phyloP scores from a whole-genome alignment of 768 basidiomycete species.

The Pulveroboletus sp. region DNA sequence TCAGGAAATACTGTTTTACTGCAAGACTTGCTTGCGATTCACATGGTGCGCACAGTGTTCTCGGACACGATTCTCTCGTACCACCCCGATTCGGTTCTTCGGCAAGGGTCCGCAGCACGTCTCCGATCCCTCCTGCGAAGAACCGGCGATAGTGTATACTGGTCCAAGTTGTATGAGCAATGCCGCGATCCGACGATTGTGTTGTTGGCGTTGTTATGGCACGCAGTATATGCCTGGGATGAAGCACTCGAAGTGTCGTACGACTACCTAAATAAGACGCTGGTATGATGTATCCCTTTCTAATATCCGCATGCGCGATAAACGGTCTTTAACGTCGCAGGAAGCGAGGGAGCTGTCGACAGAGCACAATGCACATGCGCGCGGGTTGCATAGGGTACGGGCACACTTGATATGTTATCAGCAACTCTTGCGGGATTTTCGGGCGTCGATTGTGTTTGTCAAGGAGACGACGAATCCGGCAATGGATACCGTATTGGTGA shows the following conservation, averaged over 20 bases:
- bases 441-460: no score
- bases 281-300: not conserved
- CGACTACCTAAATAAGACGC: not conserved
- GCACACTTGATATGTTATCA: no score
- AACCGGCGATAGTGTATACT: conserved; percentile 6
- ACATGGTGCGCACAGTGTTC: conserved; percentile 38
- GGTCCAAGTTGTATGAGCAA: conserved; percentile 3
- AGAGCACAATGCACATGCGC: no score
- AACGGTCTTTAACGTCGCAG: no score
- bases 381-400: no score
- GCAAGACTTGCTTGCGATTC: conserved; percentile 45
- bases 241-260: conserved; percentile 44
- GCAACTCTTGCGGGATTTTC: no score
- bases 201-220: conserved; percentile 48
- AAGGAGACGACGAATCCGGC: no score
- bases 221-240: conserved; percentile 55
- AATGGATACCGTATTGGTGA: no score
- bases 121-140: conserved; percentile 9
- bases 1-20: conserved; percentile 7
- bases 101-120: not conserved
- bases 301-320: no score
- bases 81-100: not conserved
- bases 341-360: no score
- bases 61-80: conserved; percentile 14
- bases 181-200: conserved; percentile 47